Conservation (phyloP, 1,284 basidiomycete genomes). For the Trametes pubescens region DNA sequence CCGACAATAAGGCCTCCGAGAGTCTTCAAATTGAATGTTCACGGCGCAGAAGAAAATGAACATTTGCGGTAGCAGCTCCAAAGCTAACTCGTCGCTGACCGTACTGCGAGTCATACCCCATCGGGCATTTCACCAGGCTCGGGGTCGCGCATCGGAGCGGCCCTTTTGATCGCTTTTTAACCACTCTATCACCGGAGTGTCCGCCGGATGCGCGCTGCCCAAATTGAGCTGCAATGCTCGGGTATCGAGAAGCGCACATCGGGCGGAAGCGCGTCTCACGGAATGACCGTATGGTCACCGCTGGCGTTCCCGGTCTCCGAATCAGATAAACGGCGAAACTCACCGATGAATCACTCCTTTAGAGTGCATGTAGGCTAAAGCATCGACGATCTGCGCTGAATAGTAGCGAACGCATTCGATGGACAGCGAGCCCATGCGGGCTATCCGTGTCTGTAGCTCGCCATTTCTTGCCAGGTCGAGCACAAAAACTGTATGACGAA, state of each 20-base stretch:
- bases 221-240: background rate
- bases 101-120: background rate
- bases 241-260: background rate
- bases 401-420: conserved; percentile 81
- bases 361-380: conserved; percentile 89
- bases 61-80: background rate
- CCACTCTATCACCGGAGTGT: background rate
- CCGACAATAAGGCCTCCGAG: background rate
- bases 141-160: background rate
- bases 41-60: background rate
- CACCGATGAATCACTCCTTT: conserved; percentile 89
- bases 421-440: conserved; percentile 84
- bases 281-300: conserved; percentile 1
- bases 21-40: background rate
- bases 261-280: background rate
- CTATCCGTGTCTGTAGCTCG: conserved; percentile 85
- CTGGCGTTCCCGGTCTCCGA: conserved; percentile 1
- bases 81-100: too few species aligned
- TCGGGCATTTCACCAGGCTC: background rate
- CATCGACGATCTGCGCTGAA: conserved; percentile 88
- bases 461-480: conserved; percentile 91
- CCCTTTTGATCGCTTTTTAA: background rate
- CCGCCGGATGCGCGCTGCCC: conserved; percentile 14
- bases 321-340: conserved; percentile 27
- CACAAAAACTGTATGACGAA: conserved; percentile 76